Evolutionary conservation across 768 basidiomycete species (phyloP).

Genomic region (Sistotremastrum suecicum): DNA sequence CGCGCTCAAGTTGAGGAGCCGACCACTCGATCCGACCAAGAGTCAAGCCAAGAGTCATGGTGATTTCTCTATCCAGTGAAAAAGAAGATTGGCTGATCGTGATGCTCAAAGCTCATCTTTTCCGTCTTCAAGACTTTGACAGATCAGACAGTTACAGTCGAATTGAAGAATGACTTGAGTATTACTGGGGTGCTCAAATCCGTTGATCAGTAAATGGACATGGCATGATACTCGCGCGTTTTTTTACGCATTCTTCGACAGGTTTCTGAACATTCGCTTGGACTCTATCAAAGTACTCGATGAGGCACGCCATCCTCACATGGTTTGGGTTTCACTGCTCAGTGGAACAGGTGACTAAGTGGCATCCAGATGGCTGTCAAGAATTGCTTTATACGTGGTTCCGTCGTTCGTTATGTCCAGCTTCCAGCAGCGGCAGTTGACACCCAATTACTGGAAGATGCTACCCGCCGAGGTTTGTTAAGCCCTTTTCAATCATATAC

Average conservation of each 20-base stretch:
- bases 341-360: not conserved
- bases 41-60: too few species aligned
- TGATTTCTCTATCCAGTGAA: too few species aligned
- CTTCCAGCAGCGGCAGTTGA: conserved; percentile 88
- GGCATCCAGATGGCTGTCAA: conserved; percentile 85
- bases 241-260: conserved; percentile 16
- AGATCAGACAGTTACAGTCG: conserved; percentile 91
- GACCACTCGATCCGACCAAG: too few species aligned
- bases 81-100: not conserved
- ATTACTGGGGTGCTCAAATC: conserved; percentile 94
- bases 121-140: conserved; percentile 99
- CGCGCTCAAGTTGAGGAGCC: too few species aligned
- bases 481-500: not conserved
- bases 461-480: conserved; percentile 76
- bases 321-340: conserved; percentile 39
- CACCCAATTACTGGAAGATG: conserved; percentile 90
- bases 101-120: conserved; percentile 58
- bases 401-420: conserved; percentile 95
- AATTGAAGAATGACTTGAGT: conserved; percentile 96
- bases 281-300: conserved; percentile 90
- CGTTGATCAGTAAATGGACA: conserved; percentile 76
- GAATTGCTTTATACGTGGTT: conserved; percentile 98
- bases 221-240: not conserved
- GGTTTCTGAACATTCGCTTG: conserved; percentile 91
- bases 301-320: conserved; percentile 89